These are phyloP conservation scores for Cyanidiococcus yangmingshanensis DNA, from an alignment of 23 red algal genomes.

Conservation along the genomic window DNA sequence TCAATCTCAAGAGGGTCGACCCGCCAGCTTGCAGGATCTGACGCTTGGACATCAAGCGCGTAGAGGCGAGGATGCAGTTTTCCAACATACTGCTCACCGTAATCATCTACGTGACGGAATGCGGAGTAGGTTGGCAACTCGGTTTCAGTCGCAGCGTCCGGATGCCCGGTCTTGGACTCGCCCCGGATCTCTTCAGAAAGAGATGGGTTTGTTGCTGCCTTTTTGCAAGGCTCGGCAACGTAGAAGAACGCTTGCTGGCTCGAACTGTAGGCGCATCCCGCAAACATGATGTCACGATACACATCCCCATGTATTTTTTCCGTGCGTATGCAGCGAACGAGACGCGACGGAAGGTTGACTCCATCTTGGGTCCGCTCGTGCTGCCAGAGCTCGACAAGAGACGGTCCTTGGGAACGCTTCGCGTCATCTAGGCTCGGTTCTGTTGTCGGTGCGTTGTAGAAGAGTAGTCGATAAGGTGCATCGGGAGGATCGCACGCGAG, in stretches of 20 bases:
- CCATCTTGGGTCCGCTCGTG: neutral
- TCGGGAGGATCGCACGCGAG: neutral
- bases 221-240: neutral
- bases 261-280: neutral
- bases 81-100: slow-evolving; percentile 22
- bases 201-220: neutral
- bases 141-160: neutral
- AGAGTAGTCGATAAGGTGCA: neutral
- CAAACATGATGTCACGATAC: neutral
- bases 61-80: slow-evolving; percentile 15
- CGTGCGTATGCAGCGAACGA: neutral
- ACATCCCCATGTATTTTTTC: slow-evolving; percentile 1
- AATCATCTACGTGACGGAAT: slow-evolving; percentile 11
- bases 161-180: neutral
- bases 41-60: neutral
- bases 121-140: neutral
- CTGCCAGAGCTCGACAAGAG: neutral
- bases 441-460: neutral
- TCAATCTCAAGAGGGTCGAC: neutral
- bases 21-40: neutral
- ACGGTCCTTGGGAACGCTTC: neutral
- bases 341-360: neutral
- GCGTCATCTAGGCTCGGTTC: neutral
- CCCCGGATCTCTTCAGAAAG: neutral
- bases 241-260: neutral